A percentile compares a stretch with the other conserved stretches of the same genome.
phyloP scores from a whole-genome alignment of 2,329 filamentous ascomycete genomes.

The Fusarium nisikadoi region DNA sequence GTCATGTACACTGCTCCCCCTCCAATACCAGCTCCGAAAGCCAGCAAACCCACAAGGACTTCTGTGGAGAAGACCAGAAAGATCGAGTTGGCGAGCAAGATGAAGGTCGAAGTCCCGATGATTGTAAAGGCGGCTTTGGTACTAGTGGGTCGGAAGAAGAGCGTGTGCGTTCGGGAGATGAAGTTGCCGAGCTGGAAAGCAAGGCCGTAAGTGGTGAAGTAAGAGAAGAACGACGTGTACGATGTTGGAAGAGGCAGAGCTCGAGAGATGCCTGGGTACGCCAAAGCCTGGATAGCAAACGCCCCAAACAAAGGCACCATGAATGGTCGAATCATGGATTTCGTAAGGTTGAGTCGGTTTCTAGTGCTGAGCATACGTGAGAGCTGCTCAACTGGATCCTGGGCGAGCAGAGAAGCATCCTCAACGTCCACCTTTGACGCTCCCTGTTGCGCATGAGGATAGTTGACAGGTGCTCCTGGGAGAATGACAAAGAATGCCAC shows the following conservation, averaged over 20 bases:
- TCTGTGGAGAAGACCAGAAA: constrained; percentile 39
- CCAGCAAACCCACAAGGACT: constrained; percentile 39
- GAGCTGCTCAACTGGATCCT: constrained; percentile 47
- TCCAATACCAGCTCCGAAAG: constrained; percentile 43
- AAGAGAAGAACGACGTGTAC: constrained; percentile 45
- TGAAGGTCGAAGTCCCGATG: constrained; percentile 9
- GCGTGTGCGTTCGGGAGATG: constrained; percentile 39
- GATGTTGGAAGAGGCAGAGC: constrained; percentile 37
- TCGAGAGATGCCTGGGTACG: constrained; percentile 46
- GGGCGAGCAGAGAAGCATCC: constrained; percentile 49
- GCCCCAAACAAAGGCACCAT: constrained; percentile 44
- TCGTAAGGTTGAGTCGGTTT: constrained; percentile 23
- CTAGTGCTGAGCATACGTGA: constrained; percentile 22
- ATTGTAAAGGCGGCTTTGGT: constrained; percentile 12
- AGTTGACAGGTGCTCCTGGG: constrained; percentile 41
- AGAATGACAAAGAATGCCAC: constrained; percentile 46
- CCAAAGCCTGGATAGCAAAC: constrained; percentile 39
- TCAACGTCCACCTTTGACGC: constrained; percentile 26
- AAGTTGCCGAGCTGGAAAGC: constrained; percentile 47
- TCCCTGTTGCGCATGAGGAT: constrained; percentile 20
- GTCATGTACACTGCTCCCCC: constrained; percentile 47
- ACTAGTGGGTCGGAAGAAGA: constrained; percentile 28
- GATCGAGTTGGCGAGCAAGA: constrained; percentile 35
- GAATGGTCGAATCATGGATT: constrained; percentile 35
- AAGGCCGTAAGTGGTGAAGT: constrained; percentile 43